These are phyloP conservation scores for Diaporthe citri DNA, from an alignment of 2,329 filamentous ascomycete species.

Conservation along the genomic window DNA sequence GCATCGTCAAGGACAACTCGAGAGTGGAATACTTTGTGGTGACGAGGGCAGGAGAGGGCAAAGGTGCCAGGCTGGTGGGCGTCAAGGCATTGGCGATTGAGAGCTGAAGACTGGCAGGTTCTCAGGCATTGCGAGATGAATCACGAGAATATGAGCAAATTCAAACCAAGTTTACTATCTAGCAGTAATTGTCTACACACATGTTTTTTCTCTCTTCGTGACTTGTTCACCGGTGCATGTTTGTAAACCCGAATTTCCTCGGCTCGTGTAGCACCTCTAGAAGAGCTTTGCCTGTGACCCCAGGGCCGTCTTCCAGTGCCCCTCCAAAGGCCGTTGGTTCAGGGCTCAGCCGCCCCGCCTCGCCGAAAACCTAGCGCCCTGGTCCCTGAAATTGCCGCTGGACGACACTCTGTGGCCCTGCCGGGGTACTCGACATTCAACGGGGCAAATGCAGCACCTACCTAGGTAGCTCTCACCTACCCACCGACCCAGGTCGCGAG, in stretches of 20 bases:
- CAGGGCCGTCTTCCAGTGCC: background rate
- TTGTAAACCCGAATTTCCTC: background rate
- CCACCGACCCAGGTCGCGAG: background rate
- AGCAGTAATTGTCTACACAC: too few species aligned
- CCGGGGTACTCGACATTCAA: background rate
- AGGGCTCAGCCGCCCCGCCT: slow-evolving; percentile 1
- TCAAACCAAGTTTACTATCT: background rate
- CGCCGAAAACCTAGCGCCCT: background rate
- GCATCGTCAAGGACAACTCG: slow-evolving; percentile 71
- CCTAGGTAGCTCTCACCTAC: background rate
- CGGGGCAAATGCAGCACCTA: background rate
- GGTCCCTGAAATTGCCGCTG: slow-evolving; percentile 10
- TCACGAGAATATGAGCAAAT: background rate
- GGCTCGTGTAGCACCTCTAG: too few species aligned
- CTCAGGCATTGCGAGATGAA: background rate
- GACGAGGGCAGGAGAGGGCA: slow-evolving; percentile 67
- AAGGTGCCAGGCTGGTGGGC: slow-evolving; percentile 76
- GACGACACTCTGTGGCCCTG: background rate
- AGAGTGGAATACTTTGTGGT: slow-evolving; percentile 86
- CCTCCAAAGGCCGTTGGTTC: background rate
- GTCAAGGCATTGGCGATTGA: slow-evolving; percentile 84
- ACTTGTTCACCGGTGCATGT: background rate
- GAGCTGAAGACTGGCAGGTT: slow-evolving; percentile 57
- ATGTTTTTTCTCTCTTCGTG: too few species aligned
- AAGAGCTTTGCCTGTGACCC: background rate